Percentiles rank a stretch among this genome's conserved stretches.
These are phyloP conservation scores for Zymoseptoria ardabiliae DNA, from an alignment of 2,329 filamentous ascomycete species.

Conservation along the genomic window DNA sequence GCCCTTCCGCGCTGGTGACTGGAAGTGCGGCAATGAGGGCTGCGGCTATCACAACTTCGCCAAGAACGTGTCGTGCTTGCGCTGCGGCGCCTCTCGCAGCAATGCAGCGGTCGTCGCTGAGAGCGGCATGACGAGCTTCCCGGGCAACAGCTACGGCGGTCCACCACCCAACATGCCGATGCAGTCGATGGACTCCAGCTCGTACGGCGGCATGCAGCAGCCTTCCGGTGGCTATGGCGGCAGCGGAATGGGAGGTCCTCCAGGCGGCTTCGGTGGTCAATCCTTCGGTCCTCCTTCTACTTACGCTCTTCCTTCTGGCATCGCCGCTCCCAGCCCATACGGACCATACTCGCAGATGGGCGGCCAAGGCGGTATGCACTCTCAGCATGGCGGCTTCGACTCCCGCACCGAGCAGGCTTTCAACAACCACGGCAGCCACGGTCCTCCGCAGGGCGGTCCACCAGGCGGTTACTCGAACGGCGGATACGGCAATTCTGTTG, in stretches of 20 bases:
- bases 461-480: constrained; percentile 57
- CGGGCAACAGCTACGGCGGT: constrained; percentile 40
- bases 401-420: constrained; percentile 94
- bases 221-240: constrained; percentile 67
- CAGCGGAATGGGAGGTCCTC: constrained; percentile 51
- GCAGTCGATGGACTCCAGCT: constrained; percentile 22
- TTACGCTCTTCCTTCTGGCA: constrained; percentile 79
- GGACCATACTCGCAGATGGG: constrained; percentile 54
- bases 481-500: constrained; percentile 32
- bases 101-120: constrained; percentile 91
- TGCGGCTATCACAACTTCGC: constrained; percentile 99
- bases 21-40: constrained; percentile 96
- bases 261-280: constrained; percentile 53
- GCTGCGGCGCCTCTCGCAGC: constrained; percentile 89
- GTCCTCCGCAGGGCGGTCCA: constrained; percentile 55
- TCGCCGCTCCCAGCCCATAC: constrained; percentile 73
- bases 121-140: constrained; percentile 55
- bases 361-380: constrained; percentile 65
- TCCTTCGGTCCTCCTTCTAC: constrained; percentile 85
- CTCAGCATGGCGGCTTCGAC: constrained; percentile 68
- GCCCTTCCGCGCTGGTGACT: constrained; percentile 95
- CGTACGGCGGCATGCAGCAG: constrained; percentile 37
- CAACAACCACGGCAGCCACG: constrained; percentile 63
- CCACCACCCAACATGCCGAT: constrained; percentile 76
- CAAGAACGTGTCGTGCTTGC: constrained; percentile 96